Conservation (phyloP, 495 filamentous ascomycete genomes). For the Bombardia bombarda region DNA sequence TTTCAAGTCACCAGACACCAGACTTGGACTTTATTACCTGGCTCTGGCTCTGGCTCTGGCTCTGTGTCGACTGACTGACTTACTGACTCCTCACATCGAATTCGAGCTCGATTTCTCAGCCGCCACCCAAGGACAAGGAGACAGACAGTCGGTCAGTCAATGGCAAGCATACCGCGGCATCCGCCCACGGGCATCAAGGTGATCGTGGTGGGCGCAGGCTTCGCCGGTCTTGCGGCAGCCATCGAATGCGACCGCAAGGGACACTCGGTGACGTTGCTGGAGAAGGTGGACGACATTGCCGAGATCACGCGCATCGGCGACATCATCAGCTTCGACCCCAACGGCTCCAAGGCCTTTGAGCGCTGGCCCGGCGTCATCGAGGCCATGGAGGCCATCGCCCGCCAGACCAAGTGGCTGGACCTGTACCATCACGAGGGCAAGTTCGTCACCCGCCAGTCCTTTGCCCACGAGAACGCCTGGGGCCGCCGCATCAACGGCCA, state of each 20-base stretch:
- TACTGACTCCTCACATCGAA: background rate
- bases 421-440: conserved; percentile 24
- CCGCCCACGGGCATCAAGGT: conserved; percentile 44
- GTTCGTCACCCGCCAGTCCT: conserved; percentile 24
- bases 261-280: conserved; percentile 25
- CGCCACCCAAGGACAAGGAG: background rate
- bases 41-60: too few species aligned
- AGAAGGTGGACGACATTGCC: conserved; percentile 28
- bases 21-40: background rate
- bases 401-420: conserved; percentile 31
- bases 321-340: conserved; percentile 46
- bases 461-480: conserved; percentile 21
- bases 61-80: background rate
- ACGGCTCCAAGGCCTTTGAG: conserved; percentile 37
- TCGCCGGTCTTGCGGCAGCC: conserved; percentile 52
- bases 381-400: conserved; percentile 41
- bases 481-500: conserved; percentile 47
- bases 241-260: conserved; percentile 47
- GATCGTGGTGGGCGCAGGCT: conserved; percentile 53
- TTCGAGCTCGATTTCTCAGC: background rate
- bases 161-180: conserved; percentile 16
- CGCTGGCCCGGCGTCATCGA: conserved; percentile 42
- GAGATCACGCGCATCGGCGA: conserved; percentile 41
- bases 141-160: background rate
- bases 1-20: background rate